Base-by-base conservation (phyloP, 495 filamentous ascomycete genomes). In the Gamarada debralockiae region DNA sequence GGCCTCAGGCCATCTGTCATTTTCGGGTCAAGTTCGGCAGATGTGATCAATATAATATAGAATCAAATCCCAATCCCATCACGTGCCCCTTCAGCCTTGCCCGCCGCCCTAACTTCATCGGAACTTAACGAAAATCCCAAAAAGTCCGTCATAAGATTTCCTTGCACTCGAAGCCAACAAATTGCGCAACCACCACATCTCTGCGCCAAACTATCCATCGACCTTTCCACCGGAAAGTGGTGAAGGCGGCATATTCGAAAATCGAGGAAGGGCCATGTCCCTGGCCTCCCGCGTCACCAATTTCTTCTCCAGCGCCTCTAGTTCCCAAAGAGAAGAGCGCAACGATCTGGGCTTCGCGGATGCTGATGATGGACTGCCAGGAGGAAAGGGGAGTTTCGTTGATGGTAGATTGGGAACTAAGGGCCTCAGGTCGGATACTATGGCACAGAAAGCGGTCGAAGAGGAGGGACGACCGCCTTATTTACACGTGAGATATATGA, bases 401-500 rank as follows among this genome's bases (percentile, higher is more conserved):
- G 55, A 57, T 58, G 38, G 56, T 31, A 52, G 52, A 43, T 39
- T 52, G 25, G 49, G 41, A 50, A 43, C 53, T 47, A 51, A 47
- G 41, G 37, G 48, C 20, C 25, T 51, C 44, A 47, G 24, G 34
- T 41, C 61, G 51, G 51, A 60, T 23, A 60, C 51, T 25, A 65
- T 65, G 60, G 58, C 58, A 56, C 50, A 60, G 60, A 59, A 67
- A 58, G 70, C 73, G 51, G 68, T 73, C 57, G 72, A 79, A 58
- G 74, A 81, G 60, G 71, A 72, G 52, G 61, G 69, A 47, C 72
- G 84, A 44, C 77, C 81, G 45, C 81, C 80, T 38, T 87, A 86
- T 64, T 60, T 81, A 56, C 81, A 87, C 74, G 83, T 87, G 70
- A 63, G 83, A 62, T 60, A 39, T 29, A 21, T 29, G 18, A 3